Conservation (phyloP, 2,329 filamentous ascomycete species). For the Lachnellula occidentalis region DNA sequence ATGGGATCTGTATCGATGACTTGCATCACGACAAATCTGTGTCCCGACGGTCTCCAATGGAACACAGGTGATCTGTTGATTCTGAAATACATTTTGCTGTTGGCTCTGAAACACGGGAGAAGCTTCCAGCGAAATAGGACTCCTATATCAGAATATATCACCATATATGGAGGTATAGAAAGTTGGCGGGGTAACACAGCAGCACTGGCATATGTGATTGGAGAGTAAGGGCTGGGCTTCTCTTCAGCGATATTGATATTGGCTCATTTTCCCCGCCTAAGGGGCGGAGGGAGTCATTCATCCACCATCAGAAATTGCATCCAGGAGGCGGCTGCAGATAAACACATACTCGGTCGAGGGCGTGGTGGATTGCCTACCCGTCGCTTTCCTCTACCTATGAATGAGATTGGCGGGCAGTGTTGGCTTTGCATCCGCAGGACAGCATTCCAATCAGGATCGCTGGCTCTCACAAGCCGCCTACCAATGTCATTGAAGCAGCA, state of each 20-base stretch:
- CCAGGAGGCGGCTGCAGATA: neutral
- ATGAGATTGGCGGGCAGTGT: neutral
- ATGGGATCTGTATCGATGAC: neutral
- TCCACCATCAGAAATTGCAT: constrained; percentile 7
- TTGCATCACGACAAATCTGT: neutral
- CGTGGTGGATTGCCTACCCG: constrained; percentile 6
- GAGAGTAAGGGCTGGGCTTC: constrained; percentile 2
- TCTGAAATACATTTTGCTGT: neutral
- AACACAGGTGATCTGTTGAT: too few relatives aligned
- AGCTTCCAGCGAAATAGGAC: constrained; percentile 2
- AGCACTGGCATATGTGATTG: constrained; percentile 2
- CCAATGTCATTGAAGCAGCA: constrained; percentile 8
- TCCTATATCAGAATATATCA: constrained; percentile 16
- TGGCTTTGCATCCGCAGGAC: constrained; percentile 11
- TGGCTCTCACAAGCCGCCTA: too few relatives aligned
- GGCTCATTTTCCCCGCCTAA: constrained; percentile 4
- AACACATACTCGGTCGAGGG: constrained; percentile 6
- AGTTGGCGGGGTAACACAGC: constrained; percentile 4
- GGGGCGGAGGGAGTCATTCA: constrained; percentile 8
- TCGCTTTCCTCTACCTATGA: constrained; percentile 10
- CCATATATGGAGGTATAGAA: constrained; percentile 11
- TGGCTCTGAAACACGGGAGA: constrained; percentile 8
- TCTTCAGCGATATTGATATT: constrained; percentile 1
- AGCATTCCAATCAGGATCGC: constrained; percentile 1
- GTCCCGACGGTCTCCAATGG: neutral